Percentiles rank a stretch among this genome's conserved stretches.
These are phyloP conservation scores for Colletotrichum eleusines DNA, from an alignment of 2,329 filamentous ascomycete genomes.

Conservation along the genomic window DNA sequence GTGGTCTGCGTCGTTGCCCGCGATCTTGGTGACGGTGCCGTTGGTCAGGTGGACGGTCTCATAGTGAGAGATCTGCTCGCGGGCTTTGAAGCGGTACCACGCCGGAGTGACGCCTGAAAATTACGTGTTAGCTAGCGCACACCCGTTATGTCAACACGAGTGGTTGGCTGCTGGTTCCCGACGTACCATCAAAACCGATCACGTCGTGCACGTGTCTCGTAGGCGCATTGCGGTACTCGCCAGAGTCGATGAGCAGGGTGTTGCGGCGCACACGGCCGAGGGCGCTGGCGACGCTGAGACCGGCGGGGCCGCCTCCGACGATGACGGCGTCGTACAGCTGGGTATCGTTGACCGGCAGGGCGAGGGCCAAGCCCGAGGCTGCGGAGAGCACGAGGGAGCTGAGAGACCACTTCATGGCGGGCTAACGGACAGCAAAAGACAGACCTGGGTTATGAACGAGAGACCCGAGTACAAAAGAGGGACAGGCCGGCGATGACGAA, in stretches of 20 bases:
- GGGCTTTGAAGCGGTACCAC: conserved; percentile 66
- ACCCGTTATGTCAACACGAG: too few species aligned
- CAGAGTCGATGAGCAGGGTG: conserved; percentile 69
- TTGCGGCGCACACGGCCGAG: conserved; percentile 69
- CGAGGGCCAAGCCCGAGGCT: conserved; percentile 7
- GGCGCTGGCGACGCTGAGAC: conserved; percentile 65
- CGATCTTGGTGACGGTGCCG: conserved; percentile 62
- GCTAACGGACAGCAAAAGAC: not conserved
- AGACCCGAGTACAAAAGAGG: conserved; percentile 3
- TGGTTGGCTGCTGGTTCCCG: not conserved
- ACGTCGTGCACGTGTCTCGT: conserved; percentile 73
- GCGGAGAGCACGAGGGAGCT: conserved; percentile 25
- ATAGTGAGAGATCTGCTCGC: conserved; percentile 65
- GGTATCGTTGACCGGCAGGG: conserved; percentile 22
- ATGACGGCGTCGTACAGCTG: conserved; percentile 65
- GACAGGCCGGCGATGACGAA: not conserved
- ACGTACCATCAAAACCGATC: conserved; percentile 68
- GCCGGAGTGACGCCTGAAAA: conserved; percentile 64
- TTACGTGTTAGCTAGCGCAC: too few species aligned
- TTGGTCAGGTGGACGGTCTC: conserved; percentile 62
- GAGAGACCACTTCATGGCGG: conserved; percentile 19
- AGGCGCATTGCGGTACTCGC: conserved; percentile 66
- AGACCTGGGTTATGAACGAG: not conserved
- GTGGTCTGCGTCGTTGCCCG: conserved; percentile 54
- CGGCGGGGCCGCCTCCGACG: conserved; percentile 69